Evolutionary conservation across 2,329 filamentous ascomycete genomes (phyloP), one percentile per base, ranked within the genome.

Genomic region (Penicillium sp.): DNA sequence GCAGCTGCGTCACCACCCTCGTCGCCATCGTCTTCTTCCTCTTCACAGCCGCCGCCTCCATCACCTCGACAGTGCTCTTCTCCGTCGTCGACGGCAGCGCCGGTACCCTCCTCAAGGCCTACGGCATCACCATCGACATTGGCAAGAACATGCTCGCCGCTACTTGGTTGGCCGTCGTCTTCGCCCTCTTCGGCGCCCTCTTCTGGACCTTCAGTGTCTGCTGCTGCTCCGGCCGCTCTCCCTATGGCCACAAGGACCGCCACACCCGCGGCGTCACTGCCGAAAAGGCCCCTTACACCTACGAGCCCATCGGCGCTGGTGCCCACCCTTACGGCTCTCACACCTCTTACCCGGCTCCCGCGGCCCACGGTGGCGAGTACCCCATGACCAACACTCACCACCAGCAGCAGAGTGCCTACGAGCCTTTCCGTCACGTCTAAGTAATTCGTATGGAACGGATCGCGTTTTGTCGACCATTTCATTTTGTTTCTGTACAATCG

Each of bases 141-240:
- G 89, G 91, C 75, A 83, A 71, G 24, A 77, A 79, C 52, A 93
- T 89, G 76, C 84, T 94, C 48, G 81, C 81, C 29, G 76, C 85
- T 17, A 84, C 88, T 63, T 97, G 92, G 90, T 79, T 97, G 54
- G 87, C 86, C 36, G 87, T 87, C 32, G 89, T 84, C 23, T 91
- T 95, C 68, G 87, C 88, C 55, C 69, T 94, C 27, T 89, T 73
- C 34, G 87, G 88, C 7, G 84, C 84, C 58, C 75, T 96, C 68
- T 97, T 97, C 87, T 97, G 94, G 93, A 77, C 92, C 67, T 84
- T 95, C 72, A 90, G 86, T 72, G 83, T 89, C 66, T 97, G 93
- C 87, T 97, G 92, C 84, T 96, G 92, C 80, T 85, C 83, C 62
- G 90, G 90, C 40, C 79, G 81, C 62, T 79, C 75, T 48, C 75